phyloP scores from a whole-genome alignment of 441 rosid genomes.

The Adansonia gregorii region DNA sequence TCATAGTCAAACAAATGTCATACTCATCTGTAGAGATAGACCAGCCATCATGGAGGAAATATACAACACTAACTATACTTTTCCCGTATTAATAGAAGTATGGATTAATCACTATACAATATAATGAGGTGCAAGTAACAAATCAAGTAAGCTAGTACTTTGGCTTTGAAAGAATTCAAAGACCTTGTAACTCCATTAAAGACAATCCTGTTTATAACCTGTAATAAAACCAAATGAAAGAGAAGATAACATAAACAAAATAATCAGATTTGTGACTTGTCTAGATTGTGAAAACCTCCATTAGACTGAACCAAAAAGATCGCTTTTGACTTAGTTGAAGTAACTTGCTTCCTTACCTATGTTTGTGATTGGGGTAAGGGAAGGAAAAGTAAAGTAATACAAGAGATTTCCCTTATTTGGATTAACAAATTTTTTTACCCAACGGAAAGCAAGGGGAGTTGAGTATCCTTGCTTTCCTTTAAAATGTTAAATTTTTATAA shows the following conservation, averaged over 20 bases:
- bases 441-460: too few species aligned
- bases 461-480: too few species aligned
- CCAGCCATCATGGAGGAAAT: background rate
- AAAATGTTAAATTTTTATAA: too few species aligned
- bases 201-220: background rate
- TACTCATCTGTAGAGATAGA: background rate
- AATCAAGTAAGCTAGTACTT: background rate
- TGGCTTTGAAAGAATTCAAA: background rate
- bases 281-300: background rate
- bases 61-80: background rate
- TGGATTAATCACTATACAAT: background rate
- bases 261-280: background rate
- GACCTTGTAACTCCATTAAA: background rate
- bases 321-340: background rate
- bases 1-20: constrained; percentile 18
- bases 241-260: constrained; percentile 2
- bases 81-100: background rate
- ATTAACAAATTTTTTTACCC: too few species aligned
- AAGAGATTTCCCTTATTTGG: too few species aligned
- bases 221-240: background rate
- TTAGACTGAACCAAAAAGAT: background rate
- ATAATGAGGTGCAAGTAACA: background rate
- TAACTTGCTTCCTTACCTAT: constrained; percentile 7
- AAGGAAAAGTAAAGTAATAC: too few species aligned
- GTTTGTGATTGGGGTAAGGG: too few species aligned